Base-by-base conservation (phyloP, 805 yeast genomes). In the Kodamaea neixiangensis region DNA sequence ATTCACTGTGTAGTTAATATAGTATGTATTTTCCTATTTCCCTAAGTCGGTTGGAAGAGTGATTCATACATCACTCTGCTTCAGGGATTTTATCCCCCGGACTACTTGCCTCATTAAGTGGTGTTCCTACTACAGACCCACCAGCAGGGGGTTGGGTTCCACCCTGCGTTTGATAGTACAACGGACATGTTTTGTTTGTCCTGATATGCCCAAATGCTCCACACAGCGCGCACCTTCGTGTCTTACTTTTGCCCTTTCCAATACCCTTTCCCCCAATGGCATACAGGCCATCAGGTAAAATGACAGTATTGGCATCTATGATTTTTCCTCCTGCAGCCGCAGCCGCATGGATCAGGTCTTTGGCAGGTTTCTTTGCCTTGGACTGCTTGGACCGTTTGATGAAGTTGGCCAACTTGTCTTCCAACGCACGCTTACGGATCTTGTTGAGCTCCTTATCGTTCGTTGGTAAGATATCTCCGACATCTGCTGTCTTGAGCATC, bases 141-240 rank as follows among this genome's bases (percentile, higher is more conserved):
- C 31, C 31, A 25, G 31, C 31, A 7, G 31, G 31, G 11, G 31
- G 31, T 21, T 41, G 34, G 5, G 37, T 46, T 3, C 71, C 72
- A 1, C 69, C 73, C 47, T 65, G 60, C 9, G 71, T 67, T 48
- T 68, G 68, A 25, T 56, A 51, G 64, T 88, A 93, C 80, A 91
- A 78, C 13, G 98, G 99, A 71, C 99, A 93, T 56, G 77, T 78
- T 62, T 86, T 87, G 65, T 90, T 91, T 2, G 99, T 93, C 65
- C 94, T 80, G 54, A 93, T 93, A 66, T 93, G 99, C 0, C 98
- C 99, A 55, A 88, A 78, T 10, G 93, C 94, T 18, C 98, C 98
- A 77, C 99, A 93, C 0, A 94, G 86, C 2, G 96, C 92, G 71
- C 99, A 93, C 62, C 89, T 82, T 65, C 99, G 77, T 7, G 87